Evolutionary conservation across 2,329 filamentous ascomycete species (phyloP), one percentile per base, ranked within the genome.

Genomic region (Metarhizium humberi): DNA sequence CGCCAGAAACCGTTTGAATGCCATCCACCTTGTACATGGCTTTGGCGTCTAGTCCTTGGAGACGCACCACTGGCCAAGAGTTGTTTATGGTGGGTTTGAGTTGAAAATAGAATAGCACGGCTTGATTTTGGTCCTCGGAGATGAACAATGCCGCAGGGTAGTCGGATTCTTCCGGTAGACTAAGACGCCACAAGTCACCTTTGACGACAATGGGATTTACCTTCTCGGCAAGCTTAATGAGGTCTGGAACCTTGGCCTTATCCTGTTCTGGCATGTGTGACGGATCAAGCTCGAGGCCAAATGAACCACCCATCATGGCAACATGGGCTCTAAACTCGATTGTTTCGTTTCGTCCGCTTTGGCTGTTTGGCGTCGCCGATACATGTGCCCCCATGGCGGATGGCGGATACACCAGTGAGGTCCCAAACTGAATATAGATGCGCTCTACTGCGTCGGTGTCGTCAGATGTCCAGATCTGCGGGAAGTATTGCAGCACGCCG

Each of bases 271-370:
- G 67, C 6, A 84, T 74, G 7, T 77, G 71, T 0, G 68, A 69
- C 0, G 83, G 84, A 62, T 85, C 75, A 7, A 87, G 74, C 63
- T 87, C 83, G 11, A 86, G 75, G 0, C 84, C 84, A 60, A 86
- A 86, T 0, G 80, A 84, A 2, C 83, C 83, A 55, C 84, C 84
- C 83, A 86, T 86, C 72, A 85, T 81, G 6, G 84, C 84, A 0
- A 86, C 83, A 55, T 86, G 82, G 0, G 79, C 81, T 38, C 84
- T 80, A 70, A 86, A 86, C 1, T 67, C 66, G 13, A 86, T 73
- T 0, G 82, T 77, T 1, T 78, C 78, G 1, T 74, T 78, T 20
- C 83, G 79, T 0, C 72, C 67, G 0, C 81, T 84, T 38, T 80
- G 67, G 0, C 77, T 75, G 59, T 86, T 86, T 1, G 83, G 83